Conservation (phyloP, 257 asterid genomes). For the Solanum chmielewskii region DNA sequence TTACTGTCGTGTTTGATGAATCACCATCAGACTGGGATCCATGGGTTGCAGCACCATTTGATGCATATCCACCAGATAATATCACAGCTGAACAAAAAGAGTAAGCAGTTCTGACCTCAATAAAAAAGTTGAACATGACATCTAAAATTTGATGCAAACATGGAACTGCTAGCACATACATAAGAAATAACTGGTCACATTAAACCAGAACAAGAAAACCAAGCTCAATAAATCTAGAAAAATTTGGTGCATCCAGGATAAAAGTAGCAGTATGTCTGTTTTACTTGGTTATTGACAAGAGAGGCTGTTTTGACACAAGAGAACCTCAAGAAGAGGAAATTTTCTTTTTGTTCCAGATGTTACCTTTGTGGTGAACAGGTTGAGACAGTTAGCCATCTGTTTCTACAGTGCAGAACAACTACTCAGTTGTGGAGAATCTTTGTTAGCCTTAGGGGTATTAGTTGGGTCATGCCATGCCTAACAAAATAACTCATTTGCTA, state of each 20-base stretch:
- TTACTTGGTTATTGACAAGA: no score
- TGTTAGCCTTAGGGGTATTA: no score
- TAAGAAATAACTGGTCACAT: not conserved
- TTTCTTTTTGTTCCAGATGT: no score
- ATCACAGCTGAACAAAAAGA: constrained; percentile 42
- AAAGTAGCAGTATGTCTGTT: not conserved
- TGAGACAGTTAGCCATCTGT: no score
- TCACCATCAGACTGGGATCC: constrained; percentile 54
- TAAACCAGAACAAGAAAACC: not conserved
- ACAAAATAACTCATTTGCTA: no score
- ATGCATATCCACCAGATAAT: constrained; percentile 70
- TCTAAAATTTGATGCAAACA: not conserved
- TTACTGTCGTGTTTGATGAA: constrained; percentile 85
- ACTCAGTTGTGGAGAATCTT: no score
- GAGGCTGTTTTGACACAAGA: no score
- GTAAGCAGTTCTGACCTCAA: not conserved
- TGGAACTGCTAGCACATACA: not conserved
- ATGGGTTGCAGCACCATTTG: constrained; percentile 49
- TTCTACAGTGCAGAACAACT: no score
- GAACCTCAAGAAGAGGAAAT: no score
- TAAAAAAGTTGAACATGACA: not conserved
- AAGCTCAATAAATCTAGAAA: not conserved
- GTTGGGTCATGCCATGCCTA: no score
- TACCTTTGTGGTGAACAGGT: no score
- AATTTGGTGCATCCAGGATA: not conserved